Evolutionary conservation across 495 filamentous ascomycete species (phyloP), one percentile per base, ranked within the genome.

Genomic region (Recurvomyces mirabilis): DNA sequence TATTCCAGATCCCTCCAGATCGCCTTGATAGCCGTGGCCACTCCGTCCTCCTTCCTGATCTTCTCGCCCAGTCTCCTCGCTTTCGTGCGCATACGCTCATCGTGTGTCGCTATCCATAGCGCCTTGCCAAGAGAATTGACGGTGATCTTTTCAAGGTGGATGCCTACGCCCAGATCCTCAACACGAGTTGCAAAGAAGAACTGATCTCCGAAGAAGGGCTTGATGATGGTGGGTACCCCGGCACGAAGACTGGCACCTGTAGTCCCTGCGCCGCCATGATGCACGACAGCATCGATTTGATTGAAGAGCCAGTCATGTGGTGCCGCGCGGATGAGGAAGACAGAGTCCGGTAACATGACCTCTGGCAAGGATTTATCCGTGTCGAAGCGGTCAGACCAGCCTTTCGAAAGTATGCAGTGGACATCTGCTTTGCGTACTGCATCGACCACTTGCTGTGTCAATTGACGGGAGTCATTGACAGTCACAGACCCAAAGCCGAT

Each of bases 1-100:
- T 96, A 95, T 57, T 96, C 91, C 30, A 98, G 71, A 59, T 96
- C 91, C 9, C 91, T 80, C 60, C 95, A 98, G 41, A 98, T 86
- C 41, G 79, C 79, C 58, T 96, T 84, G 49, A 98, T 86, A 9
- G 93, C 91, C 13, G 71, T 82, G 12, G 78, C 79, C 30, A 95
- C 86, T 13, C 91, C 91, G 53, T 89, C 76, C 61, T 98, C 91
- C 83, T 93, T 47, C 41, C 89, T 78, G 56, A 98, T 95, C 59
- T 84, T 78, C 59, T 82, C 78, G 6, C 91, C 91, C 21, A 98
- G 58, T 2, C 81, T 71, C 35, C 70, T 71, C 3, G 93, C 91
- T 64, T 86, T 94, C 41, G 74, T 65, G 53, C 94, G 87, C 80
- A 96, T 94, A 33, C 86, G 73, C 60, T 91, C 74, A 56, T 77